Percentiles rank a stretch among this genome's conserved stretches.
These are phyloP conservation scores for Stachybotrys chlorohalonatus DNA, from an alignment of 2,329 filamentous ascomycete genomes.

Conservation along the genomic window DNA sequence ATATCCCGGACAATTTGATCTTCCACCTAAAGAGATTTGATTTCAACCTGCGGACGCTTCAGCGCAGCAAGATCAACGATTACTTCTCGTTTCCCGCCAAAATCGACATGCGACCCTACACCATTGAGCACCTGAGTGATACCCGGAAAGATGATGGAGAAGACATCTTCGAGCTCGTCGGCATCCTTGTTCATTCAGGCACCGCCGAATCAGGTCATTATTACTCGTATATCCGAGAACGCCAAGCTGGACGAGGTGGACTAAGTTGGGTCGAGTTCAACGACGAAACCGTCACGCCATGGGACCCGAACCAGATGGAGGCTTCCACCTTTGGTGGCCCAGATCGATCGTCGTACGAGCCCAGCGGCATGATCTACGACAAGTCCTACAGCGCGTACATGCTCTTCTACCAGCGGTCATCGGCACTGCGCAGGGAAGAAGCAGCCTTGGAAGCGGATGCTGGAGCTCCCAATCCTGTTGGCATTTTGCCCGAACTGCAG, in stretches of 20 bases:
- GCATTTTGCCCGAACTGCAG: slow-evolving; percentile 34
- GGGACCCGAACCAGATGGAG: slow-evolving; percentile 66
- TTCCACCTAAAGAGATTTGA: slow-evolving; percentile 89
- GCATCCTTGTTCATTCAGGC: slow-evolving; percentile 85
- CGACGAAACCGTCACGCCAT: slow-evolving; percentile 70
- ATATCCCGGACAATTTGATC: slow-evolving; percentile 87
- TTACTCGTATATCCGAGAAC: slow-evolving; percentile 87
- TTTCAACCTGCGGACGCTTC: slow-evolving; percentile 67
- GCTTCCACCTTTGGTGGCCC: slow-evolving; percentile 71
- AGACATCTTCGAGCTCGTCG: slow-evolving; percentile 89
- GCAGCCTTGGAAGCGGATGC: slow-evolving; percentile 25
- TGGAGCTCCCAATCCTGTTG: slow-evolving; percentile 28
- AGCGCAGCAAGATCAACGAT: slow-evolving; percentile 91
- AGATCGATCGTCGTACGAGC: slow-evolving; percentile 41
- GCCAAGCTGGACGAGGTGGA: slow-evolving; percentile 43
- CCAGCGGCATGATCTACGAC: slow-evolving; percentile 40
- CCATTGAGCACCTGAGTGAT: slow-evolving; percentile 71
- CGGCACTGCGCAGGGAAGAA: slow-evolving; percentile 49
- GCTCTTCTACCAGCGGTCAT: slow-evolving; percentile 87
- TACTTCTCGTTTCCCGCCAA: slow-evolving; percentile 77
- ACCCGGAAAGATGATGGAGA: slow-evolving; percentile 43
- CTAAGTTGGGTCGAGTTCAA: slow-evolving; percentile 85
- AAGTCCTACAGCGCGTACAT: slow-evolving; percentile 91
- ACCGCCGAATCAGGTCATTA: slow-evolving; percentile 94
- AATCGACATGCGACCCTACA: slow-evolving; percentile 86